These are phyloP conservation scores for Bruguiera sexangula DNA, from an alignment of 345 rosid genomes.

Conservation along the genomic window DNA sequence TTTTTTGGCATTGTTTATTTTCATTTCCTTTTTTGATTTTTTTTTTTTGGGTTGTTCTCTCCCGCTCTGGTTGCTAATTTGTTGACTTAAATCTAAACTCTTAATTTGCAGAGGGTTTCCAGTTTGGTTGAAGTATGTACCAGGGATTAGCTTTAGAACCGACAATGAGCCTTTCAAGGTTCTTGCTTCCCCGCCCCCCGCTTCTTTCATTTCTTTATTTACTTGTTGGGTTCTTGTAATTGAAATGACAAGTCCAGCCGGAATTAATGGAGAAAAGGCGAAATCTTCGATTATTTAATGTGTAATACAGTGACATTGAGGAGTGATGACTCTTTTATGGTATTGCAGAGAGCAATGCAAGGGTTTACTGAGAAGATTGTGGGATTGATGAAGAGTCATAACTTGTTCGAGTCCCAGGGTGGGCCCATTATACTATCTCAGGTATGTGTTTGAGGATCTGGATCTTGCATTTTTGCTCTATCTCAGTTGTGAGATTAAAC, in stretches of 20 bases:
- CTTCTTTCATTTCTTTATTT: neutral
- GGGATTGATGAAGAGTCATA: conserved; percentile 87
- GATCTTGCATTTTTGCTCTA: neutral
- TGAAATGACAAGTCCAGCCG: conserved; percentile 3
- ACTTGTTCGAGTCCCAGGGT: conserved; percentile 91
- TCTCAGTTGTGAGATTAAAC: neutral
- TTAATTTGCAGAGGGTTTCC: conserved; percentile 81
- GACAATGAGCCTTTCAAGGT: conserved; percentile 99
- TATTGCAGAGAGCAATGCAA: conserved; percentile 88
- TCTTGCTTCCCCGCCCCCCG: neutral
- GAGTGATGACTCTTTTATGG: neutral
- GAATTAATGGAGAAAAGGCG: neutral
- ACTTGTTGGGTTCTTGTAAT: neutral
- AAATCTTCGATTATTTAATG: conserved; percentile 8
- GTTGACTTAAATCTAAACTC: neutral
- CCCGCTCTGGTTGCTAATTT: neutral
- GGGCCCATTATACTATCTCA: conserved; percentile 98
- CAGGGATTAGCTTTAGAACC: conserved; percentile 96
- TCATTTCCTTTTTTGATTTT: neutral
- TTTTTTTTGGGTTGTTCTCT: neutral
- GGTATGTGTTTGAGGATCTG: conserved; percentile 38
- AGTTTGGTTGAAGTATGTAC: conserved; percentile 98
- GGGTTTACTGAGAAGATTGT: conserved; percentile 94
- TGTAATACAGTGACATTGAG: neutral
- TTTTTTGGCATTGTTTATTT: neutral